Evolutionary conservation across 2,329 filamentous ascomycete species (phyloP), one percentile per base, ranked within the genome.

Genomic region (Taxawa tesnikishii): DNA sequence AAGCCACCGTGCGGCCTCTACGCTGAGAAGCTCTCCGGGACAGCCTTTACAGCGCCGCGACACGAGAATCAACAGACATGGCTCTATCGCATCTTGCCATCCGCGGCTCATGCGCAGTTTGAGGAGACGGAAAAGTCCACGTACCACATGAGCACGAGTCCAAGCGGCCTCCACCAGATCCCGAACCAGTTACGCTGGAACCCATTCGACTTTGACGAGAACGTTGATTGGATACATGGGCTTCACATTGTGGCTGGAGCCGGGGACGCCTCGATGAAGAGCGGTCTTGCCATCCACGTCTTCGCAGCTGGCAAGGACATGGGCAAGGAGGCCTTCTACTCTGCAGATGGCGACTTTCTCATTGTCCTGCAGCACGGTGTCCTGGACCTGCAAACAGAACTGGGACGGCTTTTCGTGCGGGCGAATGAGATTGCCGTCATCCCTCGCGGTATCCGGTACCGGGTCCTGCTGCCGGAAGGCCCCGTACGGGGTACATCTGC

Each of bases 101-200:
- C 70, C 54, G 50, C 80, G 63, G 64, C 65, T 6, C 70, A 73
- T 49, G 58, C 63, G 32, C 63, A 65, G 44, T 73, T 72, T 42
- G 51, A 63, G 50, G 60, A 51, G 50, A 65, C 44, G 51, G 68
- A 55, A 45, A 60, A 61, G 12, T 49, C 51, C 6, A 63, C 61
- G 2, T 67, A 62, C 49, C 63, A 66, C 43, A 65, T 62, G 11
- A 66, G 65, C 40, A 62, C 62, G 62, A 64, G 41, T 58, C 57
- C 42, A 61, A 62, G 38, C 55, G 58, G 7, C 58, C 67, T 83
- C 43, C 74, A 79, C 44, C 76, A 83, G 45, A 79, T 85, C 31
- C 83, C 83, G 4, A 85, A 87, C 49, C 81, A 88, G 55, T 64
- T 88, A 17, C 72, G 81, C 42, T 90, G 83, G 83, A 75, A 81